A percentile compares a stretch with the other conserved stretches of the same genome.
phyloP scores from a whole-genome alignment of 2,329 filamentous ascomycete genomes.

The Sclerotinia minor region DNA sequence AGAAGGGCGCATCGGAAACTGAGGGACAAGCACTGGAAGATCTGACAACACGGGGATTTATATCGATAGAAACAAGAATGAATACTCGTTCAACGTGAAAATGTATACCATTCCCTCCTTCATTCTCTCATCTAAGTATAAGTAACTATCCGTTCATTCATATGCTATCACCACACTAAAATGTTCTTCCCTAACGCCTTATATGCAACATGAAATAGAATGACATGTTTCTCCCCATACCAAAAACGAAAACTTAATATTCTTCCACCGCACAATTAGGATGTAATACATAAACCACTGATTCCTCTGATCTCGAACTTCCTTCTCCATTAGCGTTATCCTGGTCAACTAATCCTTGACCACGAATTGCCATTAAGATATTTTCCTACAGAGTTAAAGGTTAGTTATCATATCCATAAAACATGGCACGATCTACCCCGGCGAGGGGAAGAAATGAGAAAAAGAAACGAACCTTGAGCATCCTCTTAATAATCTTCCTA shows the following conservation, averaged over 20 bases:
- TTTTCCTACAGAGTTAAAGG: constrained; percentile 71
- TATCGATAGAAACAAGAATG: background rate
- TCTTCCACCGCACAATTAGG: constrained; percentile 85
- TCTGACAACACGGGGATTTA: too few relatives aligned
- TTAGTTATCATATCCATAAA: constrained; percentile 35
- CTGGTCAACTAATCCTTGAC: constrained; percentile 55
- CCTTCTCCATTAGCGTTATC: constrained; percentile 44
- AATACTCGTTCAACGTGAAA: background rate
- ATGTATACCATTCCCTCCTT: too few relatives aligned
- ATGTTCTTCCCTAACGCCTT: constrained; percentile 3
- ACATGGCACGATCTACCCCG: constrained; percentile 39
- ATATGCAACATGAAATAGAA: constrained; percentile 16
- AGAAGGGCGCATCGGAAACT: background rate
- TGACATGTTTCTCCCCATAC: background rate
- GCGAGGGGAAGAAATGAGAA: constrained; percentile 30
- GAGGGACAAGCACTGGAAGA: background rate
- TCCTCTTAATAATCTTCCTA: constrained; percentile 86
- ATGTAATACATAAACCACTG: constrained; percentile 82
- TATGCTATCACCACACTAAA: background rate
- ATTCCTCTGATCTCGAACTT: constrained; percentile 47
- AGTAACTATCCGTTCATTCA: background rate
- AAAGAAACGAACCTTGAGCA: constrained; percentile 76
- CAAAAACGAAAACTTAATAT: constrained; percentile 27
- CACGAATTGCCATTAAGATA: constrained; percentile 78
- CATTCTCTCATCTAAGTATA: background rate